Base-by-base conservation (phyloP, 2,329 filamentous ascomycete genomes). In the Chrysoporthe deuterocubensis region DNA sequence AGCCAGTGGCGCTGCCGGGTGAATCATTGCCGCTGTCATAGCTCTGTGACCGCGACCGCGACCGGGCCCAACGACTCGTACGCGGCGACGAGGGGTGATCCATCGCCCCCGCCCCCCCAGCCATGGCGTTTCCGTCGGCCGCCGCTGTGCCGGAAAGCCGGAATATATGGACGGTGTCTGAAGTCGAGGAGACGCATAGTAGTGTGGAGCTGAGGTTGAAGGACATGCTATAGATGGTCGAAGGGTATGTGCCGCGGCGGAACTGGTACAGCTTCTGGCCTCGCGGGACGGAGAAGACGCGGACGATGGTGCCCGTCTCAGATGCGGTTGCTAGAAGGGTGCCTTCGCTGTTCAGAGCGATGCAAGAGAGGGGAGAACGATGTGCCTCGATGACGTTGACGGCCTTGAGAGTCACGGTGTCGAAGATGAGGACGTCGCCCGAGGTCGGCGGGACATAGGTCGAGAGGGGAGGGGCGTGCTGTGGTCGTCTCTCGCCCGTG, bases 171-270 rank as follows among this genome's bases (percentile, higher is more conserved):
- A 99, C 91, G 0, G 96, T 99, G 75, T 99, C 96, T 0, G 94
- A 97, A 1, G 94, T 94, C 3, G 95, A 98, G 5, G 96, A 98
- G 52, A 99, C 94, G 75, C 94, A 97, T 46, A 99, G 87, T 13
- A 99, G 84, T 1, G 94, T 97, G 2, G 94, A 97, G 68, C 92
- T 94, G 62, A 94, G 90, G 78, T 99, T 99, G 81, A 99, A 99
- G 1, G 94, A 97, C 94, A 99, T 97, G 87, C 94, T 97, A 81
- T 94, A 97, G 73, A 99, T 99, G 52, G 93, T 91, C 1, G 94
- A 94, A 0, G 96, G 96, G 79, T 97, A 97, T 2, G 95, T 97
- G 56, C 96, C 96, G 71, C 96, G 89, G 69, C 96, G 89, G 81
- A 99, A 99, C 77, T 99, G 95, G 78, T 94, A 98, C 21, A 99